Percentiles rank a stretch among this genome's conserved stretches.
These are phyloP conservation scores for Beauveria brongniartii DNA, from an alignment of 2,329 filamentous ascomycete genomes.

Conservation along the genomic window DNA sequence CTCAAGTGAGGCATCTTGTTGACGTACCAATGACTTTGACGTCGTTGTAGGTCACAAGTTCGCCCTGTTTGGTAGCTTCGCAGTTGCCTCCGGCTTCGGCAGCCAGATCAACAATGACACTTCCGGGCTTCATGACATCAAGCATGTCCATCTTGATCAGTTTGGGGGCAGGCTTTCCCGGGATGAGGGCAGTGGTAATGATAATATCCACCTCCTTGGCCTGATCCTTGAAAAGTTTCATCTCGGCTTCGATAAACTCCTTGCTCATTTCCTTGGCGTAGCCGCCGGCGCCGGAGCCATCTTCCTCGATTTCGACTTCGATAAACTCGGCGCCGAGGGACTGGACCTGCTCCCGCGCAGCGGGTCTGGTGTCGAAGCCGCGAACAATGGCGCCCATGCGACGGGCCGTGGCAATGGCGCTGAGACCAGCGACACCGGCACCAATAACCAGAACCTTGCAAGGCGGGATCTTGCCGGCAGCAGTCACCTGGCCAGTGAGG, in stretches of 20 bases:
- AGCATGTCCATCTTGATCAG: constrained; percentile 76
- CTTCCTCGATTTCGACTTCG: constrained; percentile 77
- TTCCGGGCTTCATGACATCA: constrained; percentile 81
- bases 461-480: constrained; percentile 82
- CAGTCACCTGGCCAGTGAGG: constrained; percentile 81
- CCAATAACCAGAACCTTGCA: constrained; percentile 88
- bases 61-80: constrained; percentile 67
- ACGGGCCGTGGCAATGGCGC: constrained; percentile 78
- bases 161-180: constrained; percentile 73
- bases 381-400: constrained; percentile 83
- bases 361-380: constrained; percentile 85
- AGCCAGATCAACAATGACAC: constrained; percentile 79
- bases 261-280: constrained; percentile 94
- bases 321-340: constrained; percentile 86
- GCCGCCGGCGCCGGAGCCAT: constrained; percentile 74
- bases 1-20: background rate
- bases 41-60: constrained; percentile 63
- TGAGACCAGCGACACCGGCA: constrained; percentile 80
- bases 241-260: constrained; percentile 86
- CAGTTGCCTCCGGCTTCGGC: constrained; percentile 86
- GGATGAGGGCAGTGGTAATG: constrained; percentile 86
- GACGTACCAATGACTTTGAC: constrained; percentile 72
- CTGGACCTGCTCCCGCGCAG: constrained; percentile 81
- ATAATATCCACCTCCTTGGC: constrained; percentile 85
- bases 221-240: constrained; percentile 86